Conservation (phyloP, 371 early-diverging fungal species). For the Umbelopsis sp. region DNA sequence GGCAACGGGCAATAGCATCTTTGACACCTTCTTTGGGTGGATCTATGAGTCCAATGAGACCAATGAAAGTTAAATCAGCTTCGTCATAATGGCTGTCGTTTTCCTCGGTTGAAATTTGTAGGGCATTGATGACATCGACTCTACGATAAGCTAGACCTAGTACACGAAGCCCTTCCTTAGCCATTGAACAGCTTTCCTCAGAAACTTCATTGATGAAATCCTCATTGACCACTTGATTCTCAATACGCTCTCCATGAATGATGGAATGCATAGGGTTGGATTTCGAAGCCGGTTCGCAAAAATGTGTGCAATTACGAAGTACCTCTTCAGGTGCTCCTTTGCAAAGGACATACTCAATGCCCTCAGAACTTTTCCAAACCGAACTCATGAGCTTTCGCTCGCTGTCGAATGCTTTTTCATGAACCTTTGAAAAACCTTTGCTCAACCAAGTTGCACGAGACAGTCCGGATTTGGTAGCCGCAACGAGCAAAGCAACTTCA, state of each 20-base stretch:
- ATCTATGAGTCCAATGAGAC: slow-evolving; percentile 83
- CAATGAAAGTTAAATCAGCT: slow-evolving; percentile 68
- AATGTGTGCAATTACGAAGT: slow-evolving; percentile 66
- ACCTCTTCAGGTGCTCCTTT: slow-evolving; percentile 74
- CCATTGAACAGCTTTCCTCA: slow-evolving; percentile 51
- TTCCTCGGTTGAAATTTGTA: slow-evolving; percentile 26
- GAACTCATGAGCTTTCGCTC: slow-evolving; percentile 86
- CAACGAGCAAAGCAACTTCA: slow-evolving; percentile 66
- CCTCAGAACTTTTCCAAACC: slow-evolving; percentile 56
- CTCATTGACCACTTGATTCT: slow-evolving; percentile 47
- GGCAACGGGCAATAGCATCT: slow-evolving; percentile 74
- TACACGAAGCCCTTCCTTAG: slow-evolving; percentile 61
- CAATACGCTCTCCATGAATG: slow-evolving; percentile 44
- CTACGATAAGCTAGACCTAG: slow-evolving; percentile 24
- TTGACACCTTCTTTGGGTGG: slow-evolving; percentile 72
- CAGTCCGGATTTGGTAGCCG: slow-evolving; percentile 65
- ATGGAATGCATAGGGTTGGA: background rate
- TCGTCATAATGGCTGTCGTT: slow-evolving; percentile 55
- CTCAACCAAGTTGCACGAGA: slow-evolving; percentile 35
- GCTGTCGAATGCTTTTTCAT: slow-evolving; percentile 58
- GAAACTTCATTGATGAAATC: slow-evolving; percentile 41
- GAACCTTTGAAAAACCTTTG: slow-evolving; percentile 44
- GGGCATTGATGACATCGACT: slow-evolving; percentile 42
- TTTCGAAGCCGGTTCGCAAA: slow-evolving; percentile 39
- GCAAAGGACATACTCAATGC: slow-evolving; percentile 42